phyloP scores from a whole-genome alignment of 768 basidiomycete genomes.

The Lactarius tabidus region DNA sequence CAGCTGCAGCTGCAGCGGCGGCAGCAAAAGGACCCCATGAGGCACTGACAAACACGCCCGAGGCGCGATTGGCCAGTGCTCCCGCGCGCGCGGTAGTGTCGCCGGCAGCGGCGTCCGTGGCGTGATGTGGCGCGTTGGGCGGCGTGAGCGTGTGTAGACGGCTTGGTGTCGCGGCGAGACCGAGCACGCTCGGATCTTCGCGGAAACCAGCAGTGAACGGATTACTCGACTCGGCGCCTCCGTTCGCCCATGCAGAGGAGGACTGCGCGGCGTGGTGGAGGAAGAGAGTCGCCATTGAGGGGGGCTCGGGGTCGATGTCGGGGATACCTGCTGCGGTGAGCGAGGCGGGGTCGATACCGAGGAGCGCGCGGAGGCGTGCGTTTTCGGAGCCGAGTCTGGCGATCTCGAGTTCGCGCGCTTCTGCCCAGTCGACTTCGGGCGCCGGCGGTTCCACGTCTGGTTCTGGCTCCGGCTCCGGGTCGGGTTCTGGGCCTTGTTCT shows the following conservation, averaged over 20 bases:
- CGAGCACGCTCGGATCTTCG: slow-evolving; percentile 22
- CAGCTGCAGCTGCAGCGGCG: not conserved
- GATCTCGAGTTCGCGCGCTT: slow-evolving; percentile 87
- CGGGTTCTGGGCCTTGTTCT: slow-evolving; percentile 38
- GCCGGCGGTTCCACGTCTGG: slow-evolving; percentile 13
- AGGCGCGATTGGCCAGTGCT: not conserved
- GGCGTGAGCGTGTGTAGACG: slow-evolving; percentile 35
- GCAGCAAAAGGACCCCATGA: slow-evolving; percentile 12
- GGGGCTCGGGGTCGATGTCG: slow-evolving; percentile 42
- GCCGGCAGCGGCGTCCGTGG: slow-evolving; percentile 24
- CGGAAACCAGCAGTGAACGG: slow-evolving; percentile 25
- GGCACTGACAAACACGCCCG: slow-evolving; percentile 20
- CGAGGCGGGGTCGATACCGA: slow-evolving; percentile 66
- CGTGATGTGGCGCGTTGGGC: slow-evolving; percentile 27
- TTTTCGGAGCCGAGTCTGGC: slow-evolving; percentile 80
- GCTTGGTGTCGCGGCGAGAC: slow-evolving; percentile 30
- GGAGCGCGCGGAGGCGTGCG: slow-evolving; percentile 61
- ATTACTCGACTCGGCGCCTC: slow-evolving; percentile 30
- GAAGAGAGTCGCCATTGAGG: slow-evolving; percentile 24
- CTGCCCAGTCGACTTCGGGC: slow-evolving; percentile 68
- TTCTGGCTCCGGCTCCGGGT: not conserved
- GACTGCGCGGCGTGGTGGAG: slow-evolving; percentile 9
- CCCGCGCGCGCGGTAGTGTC: slow-evolving; percentile 14
- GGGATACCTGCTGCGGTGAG: slow-evolving; percentile 50
- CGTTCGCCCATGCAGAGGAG: slow-evolving; percentile 25